Evolutionary conservation across 2,329 filamentous ascomycete species (phyloP).

Genomic region (Ophiostoma quercus): DNA sequence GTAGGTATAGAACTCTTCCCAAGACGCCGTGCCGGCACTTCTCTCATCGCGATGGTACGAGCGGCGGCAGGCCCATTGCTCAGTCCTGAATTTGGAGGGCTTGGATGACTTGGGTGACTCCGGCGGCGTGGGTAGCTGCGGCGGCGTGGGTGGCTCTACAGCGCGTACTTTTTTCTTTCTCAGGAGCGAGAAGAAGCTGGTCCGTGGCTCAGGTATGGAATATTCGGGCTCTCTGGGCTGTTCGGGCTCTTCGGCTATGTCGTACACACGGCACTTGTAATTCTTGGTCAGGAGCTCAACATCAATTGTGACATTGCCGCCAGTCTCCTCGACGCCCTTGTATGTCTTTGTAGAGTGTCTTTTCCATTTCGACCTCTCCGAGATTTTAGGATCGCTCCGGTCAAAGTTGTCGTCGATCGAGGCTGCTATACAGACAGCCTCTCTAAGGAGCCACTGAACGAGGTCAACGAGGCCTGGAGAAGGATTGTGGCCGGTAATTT

Average conservation of each 20-base stretch:
- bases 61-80: constrained; percentile 60
- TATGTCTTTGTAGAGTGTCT: constrained; percentile 35
- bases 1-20: constrained; percentile 57
- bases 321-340: constrained; percentile 32
- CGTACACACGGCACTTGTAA: too few species aligned
- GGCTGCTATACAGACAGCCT: background rate
- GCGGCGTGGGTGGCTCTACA: too few species aligned
- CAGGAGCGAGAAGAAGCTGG: background rate
- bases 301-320: constrained; percentile 29
- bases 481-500: background rate
- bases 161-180: constrained; percentile 19
- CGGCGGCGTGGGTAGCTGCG: too few species aligned
- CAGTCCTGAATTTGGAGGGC: constrained; percentile 29
- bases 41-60: constrained; percentile 54
- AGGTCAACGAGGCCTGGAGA: background rate
- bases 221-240: too few species aligned
- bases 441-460: background rate
- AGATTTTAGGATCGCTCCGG: background rate
- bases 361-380: background rate
- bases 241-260: too few species aligned
- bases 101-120: too few species aligned
- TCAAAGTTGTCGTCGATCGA: background rate
- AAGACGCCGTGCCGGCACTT: constrained; percentile 51
- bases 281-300: constrained; percentile 25
- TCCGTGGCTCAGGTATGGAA: too few species aligned